Percentiles rank a stretch among this genome's conserved stretches.
Conservation (phyloP, 768 basidiomycete genomes). For the Collybia sp. region DNA sequence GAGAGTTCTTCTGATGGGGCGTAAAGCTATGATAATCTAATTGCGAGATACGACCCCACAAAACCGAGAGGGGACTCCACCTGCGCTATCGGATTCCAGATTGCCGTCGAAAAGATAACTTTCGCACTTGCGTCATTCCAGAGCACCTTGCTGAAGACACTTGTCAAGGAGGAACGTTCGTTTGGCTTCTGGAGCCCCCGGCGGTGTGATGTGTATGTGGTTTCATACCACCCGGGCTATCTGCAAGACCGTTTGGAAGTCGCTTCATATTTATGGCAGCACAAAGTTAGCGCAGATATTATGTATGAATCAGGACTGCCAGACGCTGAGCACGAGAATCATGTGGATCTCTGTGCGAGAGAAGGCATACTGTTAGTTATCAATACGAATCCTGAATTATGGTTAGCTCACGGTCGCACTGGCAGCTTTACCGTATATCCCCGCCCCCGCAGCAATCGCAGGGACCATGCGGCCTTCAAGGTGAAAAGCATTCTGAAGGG, state of each 20-base stretch:
- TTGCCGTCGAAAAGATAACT: constrained; percentile 76
- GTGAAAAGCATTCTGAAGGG: constrained; percentile 80
- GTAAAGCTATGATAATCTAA: constrained; percentile 67
- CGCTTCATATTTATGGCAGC: constrained; percentile 71
- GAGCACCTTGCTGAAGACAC: constrained; percentile 57
- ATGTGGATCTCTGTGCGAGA: constrained; percentile 63
- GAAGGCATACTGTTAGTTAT: constrained; percentile 77
- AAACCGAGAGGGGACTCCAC: constrained; percentile 48
- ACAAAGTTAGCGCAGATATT: constrained; percentile 80
- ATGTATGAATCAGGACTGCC: constrained; percentile 78
- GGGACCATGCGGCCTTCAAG: constrained; percentile 69
- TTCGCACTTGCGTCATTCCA: constrained; percentile 66
- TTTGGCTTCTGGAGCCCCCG: constrained; percentile 91
- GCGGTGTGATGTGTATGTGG: constrained; percentile 82
- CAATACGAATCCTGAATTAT: background rate
- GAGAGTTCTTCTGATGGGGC: background rate
- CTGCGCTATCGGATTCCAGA: constrained; percentile 72
- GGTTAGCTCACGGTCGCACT: background rate
- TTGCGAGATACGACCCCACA: constrained; percentile 52
- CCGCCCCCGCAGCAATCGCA: constrained; percentile 47
- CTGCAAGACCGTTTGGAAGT: constrained; percentile 77
- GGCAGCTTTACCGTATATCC: constrained; percentile 39
- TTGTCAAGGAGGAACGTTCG: constrained; percentile 75
- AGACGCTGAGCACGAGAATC: constrained; percentile 59
- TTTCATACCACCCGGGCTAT: constrained; percentile 72